Percentiles rank a stretch among this genome's conserved stretches.
Conservation (phyloP, 169 alveolate species). For the Cryptosporidium bovis region DNA sequence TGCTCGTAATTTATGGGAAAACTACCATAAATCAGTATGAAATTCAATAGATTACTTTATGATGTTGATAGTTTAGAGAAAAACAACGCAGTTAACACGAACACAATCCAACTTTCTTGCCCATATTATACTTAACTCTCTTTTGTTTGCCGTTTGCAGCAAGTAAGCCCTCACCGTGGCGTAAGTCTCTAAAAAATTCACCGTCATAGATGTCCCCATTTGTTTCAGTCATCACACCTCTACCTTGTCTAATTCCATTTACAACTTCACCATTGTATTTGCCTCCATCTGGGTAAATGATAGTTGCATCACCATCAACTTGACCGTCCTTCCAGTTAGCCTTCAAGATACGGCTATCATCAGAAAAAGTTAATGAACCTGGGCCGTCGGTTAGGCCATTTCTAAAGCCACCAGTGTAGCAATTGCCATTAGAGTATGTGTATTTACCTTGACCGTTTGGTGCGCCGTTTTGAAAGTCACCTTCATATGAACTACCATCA, state of each 20-base stretch:
- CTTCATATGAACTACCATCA: slow-evolving; percentile 77
- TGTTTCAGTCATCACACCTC: slow-evolving; percentile 72
- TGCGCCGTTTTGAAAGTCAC: slow-evolving; percentile 76
- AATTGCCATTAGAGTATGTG: slow-evolving; percentile 75
- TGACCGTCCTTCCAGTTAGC: slow-evolving; percentile 78
- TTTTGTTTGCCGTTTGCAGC: slow-evolving; percentile 65
- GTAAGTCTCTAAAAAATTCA: slow-evolving; percentile 80
- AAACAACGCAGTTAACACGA: slow-evolving; percentile 31
- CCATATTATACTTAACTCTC: slow-evolving; percentile 74
- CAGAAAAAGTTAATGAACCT: slow-evolving; percentile 69
- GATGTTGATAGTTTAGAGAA: too few relatives aligned
- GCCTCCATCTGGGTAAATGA: slow-evolving; percentile 75
- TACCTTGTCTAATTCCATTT: slow-evolving; percentile 77
- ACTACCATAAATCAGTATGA: neutral
- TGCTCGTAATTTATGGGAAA: slow-evolving; percentile 11
- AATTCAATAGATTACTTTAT: too few relatives aligned
- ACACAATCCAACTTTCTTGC: slow-evolving; percentile 70
- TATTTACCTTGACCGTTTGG: slow-evolving; percentile 77
- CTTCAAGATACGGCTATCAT: slow-evolving; percentile 60
- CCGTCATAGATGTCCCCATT: slow-evolving; percentile 93
- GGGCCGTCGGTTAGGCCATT: slow-evolving; percentile 75
- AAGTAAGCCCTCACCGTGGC: slow-evolving; percentile 64
- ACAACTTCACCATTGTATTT: slow-evolving; percentile 77
- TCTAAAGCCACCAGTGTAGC: slow-evolving; percentile 67
- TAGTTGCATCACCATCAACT: slow-evolving; percentile 77